Percentiles rank a stretch among this genome's conserved stretches.
Conservation (phyloP, 208 protist genomes). For the Kentomonas sorsogonicus region DNA sequence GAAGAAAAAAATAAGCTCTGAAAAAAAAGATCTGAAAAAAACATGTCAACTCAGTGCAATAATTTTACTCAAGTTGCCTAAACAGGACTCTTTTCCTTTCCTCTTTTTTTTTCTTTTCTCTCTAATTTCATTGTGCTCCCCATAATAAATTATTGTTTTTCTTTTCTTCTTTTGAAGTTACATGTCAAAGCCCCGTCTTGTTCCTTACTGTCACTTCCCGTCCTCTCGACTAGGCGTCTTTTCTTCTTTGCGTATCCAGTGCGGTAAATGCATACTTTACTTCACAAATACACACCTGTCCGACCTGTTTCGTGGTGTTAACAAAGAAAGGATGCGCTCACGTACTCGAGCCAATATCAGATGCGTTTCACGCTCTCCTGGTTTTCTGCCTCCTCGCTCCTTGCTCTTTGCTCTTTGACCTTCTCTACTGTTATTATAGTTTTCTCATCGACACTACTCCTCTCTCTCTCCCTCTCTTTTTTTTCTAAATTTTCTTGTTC, state of each 20-base stretch:
- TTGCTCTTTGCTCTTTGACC: background rate
- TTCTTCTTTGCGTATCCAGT: background rate
- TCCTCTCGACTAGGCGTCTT: background rate
- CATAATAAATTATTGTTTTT: background rate
- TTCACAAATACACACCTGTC: background rate
- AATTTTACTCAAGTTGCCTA: too few relatives aligned
- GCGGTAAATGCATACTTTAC: too few relatives aligned
- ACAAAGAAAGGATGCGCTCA: background rate
- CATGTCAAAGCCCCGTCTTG: too few relatives aligned
- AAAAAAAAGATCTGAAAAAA: too few relatives aligned
- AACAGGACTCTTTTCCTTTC: constrained; percentile 9
- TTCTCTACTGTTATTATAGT: constrained; percentile 8
- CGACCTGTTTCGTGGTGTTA: background rate
- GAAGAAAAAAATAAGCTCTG: background rate
- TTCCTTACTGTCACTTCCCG: background rate
- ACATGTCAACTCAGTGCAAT: too few relatives aligned
- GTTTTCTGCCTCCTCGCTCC: background rate
- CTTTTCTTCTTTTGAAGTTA: background rate
- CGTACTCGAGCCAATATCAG: background rate
- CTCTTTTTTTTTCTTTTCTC: background rate
- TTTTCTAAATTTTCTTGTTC: constrained; percentile 12
- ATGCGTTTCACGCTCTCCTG: background rate
- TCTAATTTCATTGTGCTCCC: background rate
- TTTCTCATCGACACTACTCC: constrained; percentile 4
- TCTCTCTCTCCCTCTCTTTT: constrained; percentile 4